Percentiles rank a stretch among this genome's conserved stretches.
These are phyloP conservation scores for Jimgerdemannia lactiflua DNA, from an alignment of 192 early-diverging fungal species.

Conservation along the genomic window DNA sequence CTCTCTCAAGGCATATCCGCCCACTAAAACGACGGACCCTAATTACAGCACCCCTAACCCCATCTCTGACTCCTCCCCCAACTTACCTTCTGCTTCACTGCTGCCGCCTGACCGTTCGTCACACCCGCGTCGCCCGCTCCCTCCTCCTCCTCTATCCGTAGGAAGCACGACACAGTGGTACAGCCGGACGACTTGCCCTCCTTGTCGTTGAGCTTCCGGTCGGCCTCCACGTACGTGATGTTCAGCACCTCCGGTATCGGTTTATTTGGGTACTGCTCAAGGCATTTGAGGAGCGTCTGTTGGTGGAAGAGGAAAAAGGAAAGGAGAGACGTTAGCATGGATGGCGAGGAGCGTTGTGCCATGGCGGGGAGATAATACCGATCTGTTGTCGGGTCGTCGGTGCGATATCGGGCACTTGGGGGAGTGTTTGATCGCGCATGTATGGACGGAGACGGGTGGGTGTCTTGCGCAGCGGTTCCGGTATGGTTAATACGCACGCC, in stretches of 20 bases:
- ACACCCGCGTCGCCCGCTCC: conserved; percentile 1
- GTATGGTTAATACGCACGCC: too few relatives aligned
- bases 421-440: too few relatives aligned
- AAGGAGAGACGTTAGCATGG: not conserved
- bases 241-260: conserved; percentile 83
- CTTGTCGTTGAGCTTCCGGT: conserved; percentile 73
- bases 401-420: too few relatives aligned
- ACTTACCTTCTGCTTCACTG: not conserved
- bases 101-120: not conserved
- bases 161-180: conserved; percentile 84
- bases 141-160: conserved; percentile 40
- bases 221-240: conserved; percentile 77
- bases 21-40: not conserved
- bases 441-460: too few relatives aligned
- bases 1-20: not conserved
- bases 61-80: not conserved
- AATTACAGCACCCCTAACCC: not conserved
- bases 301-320: conserved; percentile 1
- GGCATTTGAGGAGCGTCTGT: conserved; percentile 66
- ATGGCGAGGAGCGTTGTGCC: not conserved
- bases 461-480: too few relatives aligned
- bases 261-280: conserved; percentile 46
- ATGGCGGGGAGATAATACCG: too few relatives aligned
- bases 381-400: too few relatives aligned
- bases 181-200: conserved; percentile 86